Conservation (phyloP, 176 grass and related monocot genomes). For the Lolium rigidum region DNA sequence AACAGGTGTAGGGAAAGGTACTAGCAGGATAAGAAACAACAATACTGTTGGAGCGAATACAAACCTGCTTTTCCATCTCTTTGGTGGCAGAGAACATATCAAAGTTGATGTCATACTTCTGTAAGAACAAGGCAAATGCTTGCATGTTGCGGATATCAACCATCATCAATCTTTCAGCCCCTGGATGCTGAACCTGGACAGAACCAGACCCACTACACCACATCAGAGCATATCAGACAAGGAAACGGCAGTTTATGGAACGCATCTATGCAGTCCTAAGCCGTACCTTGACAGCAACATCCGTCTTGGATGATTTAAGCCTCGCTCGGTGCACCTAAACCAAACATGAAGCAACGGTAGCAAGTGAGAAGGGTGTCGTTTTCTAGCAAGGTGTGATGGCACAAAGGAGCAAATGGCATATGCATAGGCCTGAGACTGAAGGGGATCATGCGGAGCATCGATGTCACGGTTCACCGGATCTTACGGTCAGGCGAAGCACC, state of each 20-base stretch:
- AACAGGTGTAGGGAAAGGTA: slow-evolving; percentile 3
- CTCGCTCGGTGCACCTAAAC: slow-evolving; percentile 88
- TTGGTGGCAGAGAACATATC: slow-evolving; percentile 90
- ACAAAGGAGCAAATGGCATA: slow-evolving; percentile 8
- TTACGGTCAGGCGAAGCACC: slow-evolving; percentile 11
- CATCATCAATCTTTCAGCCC: slow-evolving; percentile 83
- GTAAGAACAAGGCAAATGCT: slow-evolving; percentile 81
- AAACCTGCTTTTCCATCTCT: slow-evolving; percentile 94
- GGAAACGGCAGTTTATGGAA: slow-evolving; percentile 26
- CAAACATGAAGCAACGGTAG: slow-evolving; percentile 21
- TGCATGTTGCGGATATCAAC: slow-evolving; percentile 94
- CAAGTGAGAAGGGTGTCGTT: neutral
- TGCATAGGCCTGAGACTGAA: neutral
- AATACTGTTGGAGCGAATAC: neutral
- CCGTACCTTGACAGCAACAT: slow-evolving; percentile 86
- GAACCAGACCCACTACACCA: slow-evolving; percentile 32
- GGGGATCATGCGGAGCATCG: neutral
- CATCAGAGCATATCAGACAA: slow-evolving; percentile 39
- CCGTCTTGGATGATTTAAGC: slow-evolving; percentile 67
- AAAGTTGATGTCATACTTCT: slow-evolving; percentile 97
- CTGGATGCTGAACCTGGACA: slow-evolving; percentile 93
- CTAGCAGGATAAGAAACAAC: neutral
- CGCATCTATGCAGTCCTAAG: neutral
- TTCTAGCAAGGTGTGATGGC: neutral
- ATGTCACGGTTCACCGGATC: neutral